Base-by-base conservation (phyloP, 2,329 filamentous ascomycete genomes). In the Pseudocercospora macadamiae region DNA sequence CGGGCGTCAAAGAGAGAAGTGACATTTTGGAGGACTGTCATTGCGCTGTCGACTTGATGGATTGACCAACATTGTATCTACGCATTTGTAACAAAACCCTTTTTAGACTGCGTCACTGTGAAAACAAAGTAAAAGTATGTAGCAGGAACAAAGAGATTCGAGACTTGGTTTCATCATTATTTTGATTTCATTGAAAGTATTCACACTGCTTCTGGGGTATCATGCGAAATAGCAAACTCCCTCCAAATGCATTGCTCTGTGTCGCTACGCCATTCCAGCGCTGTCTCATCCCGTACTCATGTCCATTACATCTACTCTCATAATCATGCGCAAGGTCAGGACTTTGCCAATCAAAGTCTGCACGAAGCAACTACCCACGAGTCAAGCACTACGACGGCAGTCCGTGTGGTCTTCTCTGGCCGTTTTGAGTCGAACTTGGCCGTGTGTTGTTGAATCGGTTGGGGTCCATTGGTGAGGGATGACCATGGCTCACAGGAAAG, bases 161-260 rank as follows among this genome's bases (percentile, higher is more conserved):
- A n/a, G n/a, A n/a, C n/a, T n/a, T n/a, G n/a, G n/a, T n/a, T n/a
- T n/a, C n/a, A n/a, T n/a, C n/a, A n/a, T n/a, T n/a, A n/a, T n/a
- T n/a, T 47, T 28, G 23, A 21, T 23, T 25, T 23, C 42, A 25
- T 47, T 47, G 4, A 47, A 25, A 18, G 26, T 47, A 47, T 47
- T 23, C 23, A 47, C 42, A 26, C 14, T 47, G 42, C 42, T 47
- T 47, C 2, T 47, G 23, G 42, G 42, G 42, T 47, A 47, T 47
- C 42, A 47, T 25, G 26, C n/a, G 42, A 47, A 28, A 23, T 25
- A 14, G 7, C 14, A 47, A 47, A 47, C 42, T 26, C 42, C 42
- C 26, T 23, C 23, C 42, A 28, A 14, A 47, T 18, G 42, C 42
- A 47, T 26, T 21, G 26, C 16, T 25, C 14, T n/a, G 3, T 21